These are phyloP conservation scores for Pecoramyces ruminantium DNA, from an alignment of 192 early-diverging fungal species.

Conservation along the genomic window DNA sequence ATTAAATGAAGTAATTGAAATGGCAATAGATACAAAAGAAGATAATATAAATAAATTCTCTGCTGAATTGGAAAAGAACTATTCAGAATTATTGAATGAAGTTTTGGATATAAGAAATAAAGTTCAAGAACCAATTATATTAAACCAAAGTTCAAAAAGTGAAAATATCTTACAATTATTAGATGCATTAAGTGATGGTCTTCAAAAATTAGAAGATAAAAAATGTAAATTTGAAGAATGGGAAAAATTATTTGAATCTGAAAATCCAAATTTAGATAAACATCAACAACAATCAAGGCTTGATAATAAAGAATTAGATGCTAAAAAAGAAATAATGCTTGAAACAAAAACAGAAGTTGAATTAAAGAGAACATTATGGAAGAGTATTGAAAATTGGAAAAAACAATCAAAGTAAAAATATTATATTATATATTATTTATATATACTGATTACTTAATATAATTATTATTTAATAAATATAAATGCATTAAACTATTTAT, in stretches of 20 bases:
- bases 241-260: constrained; percentile 31
- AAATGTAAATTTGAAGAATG: constrained; percentile 27
- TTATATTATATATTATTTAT: too few species aligned
- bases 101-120: constrained; percentile 32
- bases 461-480: too few species aligned
- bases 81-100: constrained; percentile 25
- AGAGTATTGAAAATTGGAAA: constrained; percentile 33
- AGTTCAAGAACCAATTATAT: constrained; percentile 42
- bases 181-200: constrained; percentile 16
- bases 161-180: constrained; percentile 30
- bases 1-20: constrained; percentile 32
- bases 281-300: constrained; percentile 2
- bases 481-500: too few species aligned
- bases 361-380: constrained; percentile 39
- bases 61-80: constrained; percentile 22
- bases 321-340: constrained; percentile 21
- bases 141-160: constrained; percentile 22
- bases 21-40: constrained; percentile 36
- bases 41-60: constrained; percentile 34
- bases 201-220: constrained; percentile 18
- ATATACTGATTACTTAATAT: too few species aligned
- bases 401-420: constrained; percentile 18
- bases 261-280: constrained; percentile 2
- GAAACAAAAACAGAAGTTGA: constrained; percentile 36
- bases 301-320: constrained; percentile 4